Evolutionary conservation across 441 rosid genomes (phyloP).

Genomic region (Gossypium gossypioides): DNA sequence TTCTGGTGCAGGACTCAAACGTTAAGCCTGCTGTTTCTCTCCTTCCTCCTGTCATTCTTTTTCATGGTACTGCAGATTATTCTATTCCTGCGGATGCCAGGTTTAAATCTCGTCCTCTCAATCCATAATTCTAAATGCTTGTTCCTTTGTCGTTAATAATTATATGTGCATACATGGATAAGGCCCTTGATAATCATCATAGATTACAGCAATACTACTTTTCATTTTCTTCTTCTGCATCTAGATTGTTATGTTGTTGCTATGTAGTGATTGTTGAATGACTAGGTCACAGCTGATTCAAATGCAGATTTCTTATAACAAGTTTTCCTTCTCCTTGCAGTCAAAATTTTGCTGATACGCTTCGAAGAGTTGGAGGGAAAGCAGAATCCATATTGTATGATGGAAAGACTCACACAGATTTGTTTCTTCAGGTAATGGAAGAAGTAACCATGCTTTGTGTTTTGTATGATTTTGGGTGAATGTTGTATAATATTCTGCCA

Average conservation of each 20-base stretch:
- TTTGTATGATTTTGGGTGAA: not conserved
- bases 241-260: not conserved
- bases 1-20: conserved; percentile 55
- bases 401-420: conserved; percentile 87
- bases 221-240: not conserved
- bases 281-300: not conserved
- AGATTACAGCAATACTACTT: not conserved
- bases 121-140: not conserved
- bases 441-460: not conserved
- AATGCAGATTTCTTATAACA: not conserved
- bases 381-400: conserved; percentile 67
- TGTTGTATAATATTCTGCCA: not conserved
- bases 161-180: not conserved
- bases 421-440: conserved; percentile 76
- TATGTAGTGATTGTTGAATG: not conserved
- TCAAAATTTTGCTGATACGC: conserved; percentile 60
- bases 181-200: not conserved
- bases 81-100: conserved; percentile 86
- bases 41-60: conserved; percentile 66
- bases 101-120: conserved; percentile 28
- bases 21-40: conserved; percentile 44
- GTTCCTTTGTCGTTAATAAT: not conserved
- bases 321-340: conserved; percentile 29
- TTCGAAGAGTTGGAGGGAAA: conserved; percentile 57
- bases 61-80: conserved; percentile 89